Conservation (phyloP, 257 asterid genomes). For the Eustoma russellianum region DNA sequence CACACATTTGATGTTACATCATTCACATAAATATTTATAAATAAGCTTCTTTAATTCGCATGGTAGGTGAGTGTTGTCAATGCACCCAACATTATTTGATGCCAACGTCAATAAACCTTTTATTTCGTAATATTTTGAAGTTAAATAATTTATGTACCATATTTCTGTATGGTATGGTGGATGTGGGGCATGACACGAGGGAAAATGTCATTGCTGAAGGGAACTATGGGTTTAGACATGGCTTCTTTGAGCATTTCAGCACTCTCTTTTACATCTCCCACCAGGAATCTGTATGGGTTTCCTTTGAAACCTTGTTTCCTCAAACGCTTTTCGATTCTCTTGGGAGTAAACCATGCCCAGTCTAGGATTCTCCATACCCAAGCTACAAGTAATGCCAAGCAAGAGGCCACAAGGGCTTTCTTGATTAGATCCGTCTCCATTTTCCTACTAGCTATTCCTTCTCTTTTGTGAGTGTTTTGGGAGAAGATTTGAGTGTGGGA, state of each 20-base stretch:
- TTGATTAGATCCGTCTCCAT: slow-evolving; percentile 2
- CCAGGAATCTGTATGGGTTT: slow-evolving; percentile 10
- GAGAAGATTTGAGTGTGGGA: background rate
- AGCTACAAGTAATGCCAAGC: background rate
- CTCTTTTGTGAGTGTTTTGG: no score
- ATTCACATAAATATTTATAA: background rate
- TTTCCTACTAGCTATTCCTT: background rate
- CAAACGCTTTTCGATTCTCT: slow-evolving; percentile 13
- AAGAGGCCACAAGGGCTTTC: background rate
- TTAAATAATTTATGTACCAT: slow-evolving; percentile 8
- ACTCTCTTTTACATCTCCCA: slow-evolving; percentile 20
- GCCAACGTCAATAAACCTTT: no score
- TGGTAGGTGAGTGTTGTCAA: no score
- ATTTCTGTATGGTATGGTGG: slow-evolving; percentile 7
- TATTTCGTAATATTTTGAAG: background rate
- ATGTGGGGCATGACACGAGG: slow-evolving; percentile 17
- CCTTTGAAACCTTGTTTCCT: slow-evolving; percentile 20
- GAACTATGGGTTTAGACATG: slow-evolving; percentile 9
- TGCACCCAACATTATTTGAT: no score
- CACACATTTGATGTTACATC: background rate
- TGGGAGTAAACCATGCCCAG: slow-evolving; percentile 19
- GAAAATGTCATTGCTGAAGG: slow-evolving; percentile 7
- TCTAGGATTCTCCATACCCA: slow-evolving; percentile 16
- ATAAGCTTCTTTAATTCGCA: no score
- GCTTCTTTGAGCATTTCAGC: slow-evolving; percentile 8